Evolutionary conservation across 2,329 filamentous ascomycete species (phyloP).

Genomic region (Fusarium hainanense): DNA sequence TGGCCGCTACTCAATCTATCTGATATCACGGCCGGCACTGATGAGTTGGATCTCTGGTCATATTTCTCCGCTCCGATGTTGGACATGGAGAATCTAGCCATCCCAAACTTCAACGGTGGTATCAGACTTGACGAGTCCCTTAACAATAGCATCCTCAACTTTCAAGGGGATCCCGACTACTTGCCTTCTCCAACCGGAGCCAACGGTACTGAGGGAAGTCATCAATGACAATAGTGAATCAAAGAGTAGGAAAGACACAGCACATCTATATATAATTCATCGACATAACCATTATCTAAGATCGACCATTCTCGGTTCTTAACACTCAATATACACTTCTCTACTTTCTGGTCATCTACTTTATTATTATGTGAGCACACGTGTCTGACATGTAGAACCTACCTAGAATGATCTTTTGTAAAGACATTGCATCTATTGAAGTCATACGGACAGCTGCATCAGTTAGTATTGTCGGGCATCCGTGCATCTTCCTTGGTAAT

Average conservation of each 20-base stretch:
- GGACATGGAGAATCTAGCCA: background rate
- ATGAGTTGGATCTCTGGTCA: slow-evolving; percentile 11
- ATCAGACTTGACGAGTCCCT: background rate
- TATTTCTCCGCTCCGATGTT: slow-evolving; percentile 16
- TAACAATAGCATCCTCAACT: slow-evolving; percentile 12
- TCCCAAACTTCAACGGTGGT: background rate
- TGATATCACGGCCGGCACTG: background rate
- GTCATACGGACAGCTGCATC: too few species aligned
- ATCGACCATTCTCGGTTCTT: background rate
- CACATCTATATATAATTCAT: background rate
- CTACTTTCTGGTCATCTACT: too few species aligned
- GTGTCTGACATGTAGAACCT: too few species aligned
- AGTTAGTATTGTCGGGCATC: too few species aligned
- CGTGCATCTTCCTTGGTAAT: background rate
- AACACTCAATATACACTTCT: background rate
- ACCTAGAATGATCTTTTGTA: too few species aligned
- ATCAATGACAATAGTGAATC: background rate
- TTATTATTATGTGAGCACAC: too few species aligned
- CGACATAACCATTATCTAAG: background rate
- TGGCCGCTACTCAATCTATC: slow-evolving; percentile 12
- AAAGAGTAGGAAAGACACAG: background rate
- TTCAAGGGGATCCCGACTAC: slow-evolving; percentile 5
- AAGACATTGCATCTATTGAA: too few species aligned
- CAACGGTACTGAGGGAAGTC: background rate
- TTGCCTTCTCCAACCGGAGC: background rate